Evolutionary conservation across 2,329 filamentous ascomycete species (phyloP), one percentile per base, ranked within the genome.

Genomic region (Colletotrichum plurivorum): DNA sequence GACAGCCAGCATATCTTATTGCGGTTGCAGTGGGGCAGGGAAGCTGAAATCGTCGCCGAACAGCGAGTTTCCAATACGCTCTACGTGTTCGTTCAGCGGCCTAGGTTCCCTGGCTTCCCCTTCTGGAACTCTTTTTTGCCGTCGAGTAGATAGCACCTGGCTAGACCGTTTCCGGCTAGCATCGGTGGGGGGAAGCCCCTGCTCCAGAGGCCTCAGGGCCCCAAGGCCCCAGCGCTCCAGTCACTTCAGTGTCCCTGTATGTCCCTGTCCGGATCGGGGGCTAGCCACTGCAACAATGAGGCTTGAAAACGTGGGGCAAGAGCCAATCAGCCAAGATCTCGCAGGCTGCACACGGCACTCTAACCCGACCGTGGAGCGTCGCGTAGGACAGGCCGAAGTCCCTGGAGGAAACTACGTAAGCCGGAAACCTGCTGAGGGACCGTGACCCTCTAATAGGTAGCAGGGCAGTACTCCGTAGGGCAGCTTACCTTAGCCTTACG

Each of bases 1-100:
- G 64, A 67, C 22, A 56, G 61, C 41, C 61, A 62, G 54, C 53
- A 61, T 69, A 70, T 63, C 57, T 69, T 67, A 69, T 68, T 71
- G 67, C 70, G 51, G 52, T 67, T 48, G 51, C 60, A 46, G 70
- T 71, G 70, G 70, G 70, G 70, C 67, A 59, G 39, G 27, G 63
- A 66, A 67, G 59, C 67, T 68, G 64, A 60, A 67, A 71, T 70
- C 63, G 63, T 70, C 69, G 57, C 55, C 61, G 36, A 63, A 67
- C 67, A 57, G 51, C 70, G 63, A 64, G 67, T 64, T 71, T 72
- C 70, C 60, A 67, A 70, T 70, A 72, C 61, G 68, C 68, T 57
- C 60, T 72, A 72, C 70, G 70, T 72, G 70, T 72, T 72, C 70
- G 69, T 72, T 72, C 67, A 72, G 52, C 41, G 60, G 56, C 66